Conservation (phyloP, 441 rosid species). For the Aquilaria agallochum region DNA sequence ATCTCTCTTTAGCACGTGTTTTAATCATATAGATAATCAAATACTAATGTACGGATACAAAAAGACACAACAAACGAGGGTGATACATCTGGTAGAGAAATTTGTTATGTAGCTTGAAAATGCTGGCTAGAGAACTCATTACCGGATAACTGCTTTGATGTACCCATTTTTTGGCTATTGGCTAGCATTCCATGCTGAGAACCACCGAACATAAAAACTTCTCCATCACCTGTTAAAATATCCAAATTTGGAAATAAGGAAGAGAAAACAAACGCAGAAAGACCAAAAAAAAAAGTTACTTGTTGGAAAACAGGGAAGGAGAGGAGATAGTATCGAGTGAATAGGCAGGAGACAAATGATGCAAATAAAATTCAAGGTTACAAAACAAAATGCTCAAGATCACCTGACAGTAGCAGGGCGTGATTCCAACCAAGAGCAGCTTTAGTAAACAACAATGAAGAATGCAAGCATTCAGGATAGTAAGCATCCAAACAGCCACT, state of each 20-base stretch:
- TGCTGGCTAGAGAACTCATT: neutral
- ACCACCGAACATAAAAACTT: slow-evolving; percentile 66
- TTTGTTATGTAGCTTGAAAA: neutral
- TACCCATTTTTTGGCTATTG: slow-evolving; percentile 35
- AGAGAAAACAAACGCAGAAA: neutral
- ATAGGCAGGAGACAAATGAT: neutral
- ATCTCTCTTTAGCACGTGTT: neutral
- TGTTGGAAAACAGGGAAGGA: neutral
- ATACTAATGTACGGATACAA: neutral
- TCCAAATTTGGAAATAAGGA: neutral
- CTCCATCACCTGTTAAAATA: slow-evolving; percentile 47
- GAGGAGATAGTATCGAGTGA: neutral
- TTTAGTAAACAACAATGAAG: slow-evolving; percentile 25
- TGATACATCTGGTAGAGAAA: too few species aligned
- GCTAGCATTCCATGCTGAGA: slow-evolving; percentile 41
- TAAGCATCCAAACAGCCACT: slow-evolving; percentile 36
- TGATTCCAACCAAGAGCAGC: slow-evolving; percentile 88
- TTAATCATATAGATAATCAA: neutral
- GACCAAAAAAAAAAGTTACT: too few species aligned
- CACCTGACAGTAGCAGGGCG: slow-evolving; percentile 57
- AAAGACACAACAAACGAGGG: too few species aligned
- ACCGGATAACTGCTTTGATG: slow-evolving; percentile 34
- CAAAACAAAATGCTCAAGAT: neutral
- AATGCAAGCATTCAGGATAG: slow-evolving; percentile 38
- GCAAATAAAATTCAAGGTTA: slow-evolving; percentile 7